Base-by-base conservation (phyloP, 805 yeast species). In the Clavispora asparagi region DNA sequence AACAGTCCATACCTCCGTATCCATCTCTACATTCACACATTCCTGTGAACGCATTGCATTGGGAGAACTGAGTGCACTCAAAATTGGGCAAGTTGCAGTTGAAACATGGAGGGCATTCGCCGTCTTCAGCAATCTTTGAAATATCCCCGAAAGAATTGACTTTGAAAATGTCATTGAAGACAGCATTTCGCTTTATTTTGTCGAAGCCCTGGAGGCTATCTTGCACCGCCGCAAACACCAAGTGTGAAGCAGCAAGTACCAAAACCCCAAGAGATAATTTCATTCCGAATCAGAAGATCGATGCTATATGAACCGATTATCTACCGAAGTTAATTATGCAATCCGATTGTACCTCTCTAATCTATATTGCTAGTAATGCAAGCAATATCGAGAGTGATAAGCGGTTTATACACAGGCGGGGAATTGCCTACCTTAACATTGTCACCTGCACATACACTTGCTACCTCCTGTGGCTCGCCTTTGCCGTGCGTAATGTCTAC, bases 31-130 rank as follows among this genome's bases (percentile, higher is more conserved):
- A 94, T 44, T 87, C 95, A 70, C 99, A 94, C 60, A 83, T 76
- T 1, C 99, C 99, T 5, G 92, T 87, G 64, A 73, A 88, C 30
- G 84, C 78, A 63, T 94, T 87, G 68, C 99, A 94, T n/a, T 66
- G 67, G 26, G 96, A 90, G 60, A 83, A 94, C 58, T 94, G 99
- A 48, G 86, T 81, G 65, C 99, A 94, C 52, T 82, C 84, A 58
- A 87, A 90, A 52, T 90, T 85, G 2, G 97, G 95, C 11, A 90
- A 74, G 74, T 89, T 86, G 71, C 99, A 94, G 65, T 94, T 92
- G 78, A 94, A 94, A 59, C 97, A 87, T 0, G 95, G 95, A 0
- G 95, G 95, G 58, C 95, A 87, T 42, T 77, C 71, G 10, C 72
- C 80, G 4, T 53, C 28, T 4, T 45, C 48, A 6, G 14, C 41